Conservation (phyloP, 306 rosid genomes). For the Pyrus betulifolia region DNA sequence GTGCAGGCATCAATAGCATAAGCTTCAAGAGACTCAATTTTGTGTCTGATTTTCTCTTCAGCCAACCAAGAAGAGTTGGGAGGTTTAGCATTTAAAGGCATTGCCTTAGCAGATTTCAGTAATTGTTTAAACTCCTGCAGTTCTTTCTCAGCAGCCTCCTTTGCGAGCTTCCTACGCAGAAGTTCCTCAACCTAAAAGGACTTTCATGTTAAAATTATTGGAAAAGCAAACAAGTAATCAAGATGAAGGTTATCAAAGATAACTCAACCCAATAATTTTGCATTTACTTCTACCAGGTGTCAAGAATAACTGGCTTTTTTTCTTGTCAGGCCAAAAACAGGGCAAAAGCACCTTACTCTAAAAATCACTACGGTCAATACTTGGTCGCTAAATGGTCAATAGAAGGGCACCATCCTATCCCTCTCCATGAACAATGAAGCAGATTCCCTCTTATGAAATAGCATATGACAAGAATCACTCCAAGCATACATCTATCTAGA, state of each 20-base stretch:
- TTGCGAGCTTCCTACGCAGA: slow-evolving; percentile 56
- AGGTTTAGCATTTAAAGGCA: slow-evolving; percentile 63
- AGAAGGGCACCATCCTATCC: neutral
- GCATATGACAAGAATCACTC: neutral
- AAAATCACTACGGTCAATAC: neutral
- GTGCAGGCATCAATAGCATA: slow-evolving; percentile 76
- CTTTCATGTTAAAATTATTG: neutral
- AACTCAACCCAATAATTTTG: slow-evolving; percentile 1
- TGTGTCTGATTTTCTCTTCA: slow-evolving; percentile 54
- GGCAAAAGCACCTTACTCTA: neutral
- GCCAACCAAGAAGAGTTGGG: slow-evolving; percentile 65
- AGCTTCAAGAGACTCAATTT: slow-evolving; percentile 70
- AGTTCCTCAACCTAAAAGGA: slow-evolving; percentile 70
- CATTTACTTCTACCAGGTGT: neutral
- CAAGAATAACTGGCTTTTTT: neutral
- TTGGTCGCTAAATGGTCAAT: neutral
- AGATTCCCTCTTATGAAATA: neutral
- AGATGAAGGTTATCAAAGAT: neutral
- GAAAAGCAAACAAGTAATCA: slow-evolving; percentile 3
- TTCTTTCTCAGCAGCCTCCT: slow-evolving; percentile 83
- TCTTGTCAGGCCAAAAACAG: neutral
- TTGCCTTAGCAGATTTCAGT: slow-evolving; percentile 60
- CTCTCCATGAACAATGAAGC: neutral
- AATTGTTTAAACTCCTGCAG: slow-evolving; percentile 52
- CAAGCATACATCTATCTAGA: neutral